Conservation (phyloP, 2,329 filamentous ascomycete genomes). For the Whalleya microplaca region DNA sequence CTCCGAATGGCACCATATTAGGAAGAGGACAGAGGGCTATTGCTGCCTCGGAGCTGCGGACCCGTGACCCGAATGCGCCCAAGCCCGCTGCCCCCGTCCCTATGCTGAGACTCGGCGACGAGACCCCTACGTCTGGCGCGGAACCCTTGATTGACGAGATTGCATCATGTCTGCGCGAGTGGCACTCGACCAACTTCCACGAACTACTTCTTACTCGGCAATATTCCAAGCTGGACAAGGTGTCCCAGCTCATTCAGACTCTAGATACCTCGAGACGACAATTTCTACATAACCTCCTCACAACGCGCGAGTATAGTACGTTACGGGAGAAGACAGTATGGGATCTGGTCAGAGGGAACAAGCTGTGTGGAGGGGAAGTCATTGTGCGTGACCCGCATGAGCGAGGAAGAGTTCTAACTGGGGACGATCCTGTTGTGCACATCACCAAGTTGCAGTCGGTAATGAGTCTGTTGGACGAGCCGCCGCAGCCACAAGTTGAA, state of each 20-base stretch:
- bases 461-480: constrained; percentile 90
- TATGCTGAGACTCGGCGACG: constrained; percentile 96
- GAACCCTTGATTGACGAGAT: constrained; percentile 98
- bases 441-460: constrained; percentile 89
- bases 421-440: constrained; percentile 90
- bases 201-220: constrained; percentile 82
- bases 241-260: constrained; percentile 79
- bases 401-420: constrained; percentile 83
- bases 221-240: constrained; percentile 79
- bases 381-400: constrained; percentile 89
- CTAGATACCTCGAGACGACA: constrained; percentile 86
- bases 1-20: constrained; percentile 9
- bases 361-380: constrained; percentile 88
- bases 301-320: constrained; percentile 76
- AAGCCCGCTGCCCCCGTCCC: constrained; percentile 92
- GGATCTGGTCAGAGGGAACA: constrained; percentile 93
- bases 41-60: constrained; percentile 20
- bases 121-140: constrained; percentile 84
- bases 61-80: constrained; percentile 67
- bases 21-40: constrained; percentile 1
- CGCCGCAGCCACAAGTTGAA: constrained; percentile 70
- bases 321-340: constrained; percentile 91
- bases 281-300: constrained; percentile 92
- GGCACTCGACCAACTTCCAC: constrained; percentile 97
- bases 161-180: constrained; percentile 92